Percentiles rank a stretch among this genome's conserved stretches.
These are phyloP conservation scores for Guadua angustifolia DNA, from an alignment of 176 grass and related monocot species.

Conservation along the genomic window DNA sequence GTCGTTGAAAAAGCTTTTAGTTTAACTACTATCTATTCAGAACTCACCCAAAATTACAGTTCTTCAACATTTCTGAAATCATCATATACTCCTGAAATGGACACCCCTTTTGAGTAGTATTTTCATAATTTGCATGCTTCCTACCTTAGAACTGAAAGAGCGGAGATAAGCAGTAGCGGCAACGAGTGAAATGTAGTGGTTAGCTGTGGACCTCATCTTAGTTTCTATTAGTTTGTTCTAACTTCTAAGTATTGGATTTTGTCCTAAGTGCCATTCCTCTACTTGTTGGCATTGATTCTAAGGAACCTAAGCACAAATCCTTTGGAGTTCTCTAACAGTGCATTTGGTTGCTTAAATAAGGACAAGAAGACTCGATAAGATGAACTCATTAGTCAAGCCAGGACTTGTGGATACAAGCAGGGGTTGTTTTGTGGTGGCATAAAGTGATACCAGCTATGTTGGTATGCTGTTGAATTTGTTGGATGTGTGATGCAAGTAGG, in stretches of 20 bases:
- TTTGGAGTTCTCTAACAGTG: background rate
- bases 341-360: background rate
- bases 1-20: conserved; percentile 6
- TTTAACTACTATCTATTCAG: background rate
- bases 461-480: background rate
- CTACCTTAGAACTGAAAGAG: background rate
- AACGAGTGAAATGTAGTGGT: background rate
- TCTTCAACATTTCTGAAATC: background rate
- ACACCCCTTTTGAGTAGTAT: background rate
- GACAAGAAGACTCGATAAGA: background rate
- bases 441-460: background rate
- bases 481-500: background rate
- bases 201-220: background rate
- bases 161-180: background rate
- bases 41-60: background rate
- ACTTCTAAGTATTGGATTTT: background rate
- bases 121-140: background rate
- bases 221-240: background rate
- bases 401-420: background rate
- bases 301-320: background rate
- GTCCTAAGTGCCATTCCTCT: background rate
- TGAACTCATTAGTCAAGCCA: background rate
- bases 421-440: background rate
- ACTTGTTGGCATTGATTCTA: background rate
- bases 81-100: background rate